These are phyloP conservation scores for Trichoderma semiorbis DNA, from an alignment of 2,329 filamentous ascomycete species.

Conservation along the genomic window DNA sequence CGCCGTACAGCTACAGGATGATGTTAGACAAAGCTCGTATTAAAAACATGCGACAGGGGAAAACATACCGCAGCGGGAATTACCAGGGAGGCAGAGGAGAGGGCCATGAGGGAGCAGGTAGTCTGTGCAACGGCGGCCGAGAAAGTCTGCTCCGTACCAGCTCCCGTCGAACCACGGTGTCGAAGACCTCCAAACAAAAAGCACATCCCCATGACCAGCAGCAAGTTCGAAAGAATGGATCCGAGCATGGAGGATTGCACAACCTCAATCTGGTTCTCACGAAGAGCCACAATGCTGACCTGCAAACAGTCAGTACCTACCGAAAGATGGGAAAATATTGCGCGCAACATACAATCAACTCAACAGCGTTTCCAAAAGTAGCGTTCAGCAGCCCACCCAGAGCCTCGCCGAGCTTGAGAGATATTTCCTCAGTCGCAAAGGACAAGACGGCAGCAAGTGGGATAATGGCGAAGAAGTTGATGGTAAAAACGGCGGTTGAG, in stretches of 20 bases:
- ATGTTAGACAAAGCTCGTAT: conserved; percentile 21
- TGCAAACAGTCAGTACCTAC: conserved; percentile 34
- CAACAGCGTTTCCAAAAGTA: conserved; percentile 76
- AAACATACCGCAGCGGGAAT: conserved; percentile 65
- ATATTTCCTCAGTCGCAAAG: conserved; percentile 76
- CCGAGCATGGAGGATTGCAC: conserved; percentile 98
- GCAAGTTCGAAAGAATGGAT: conserved; percentile 89
- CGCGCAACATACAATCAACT: conserved; percentile 60
- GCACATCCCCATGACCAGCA: conserved; percentile 80
- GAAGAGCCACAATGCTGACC: conserved; percentile 90
- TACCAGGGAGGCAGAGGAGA: conserved; percentile 73
- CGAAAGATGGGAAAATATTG: background rate
- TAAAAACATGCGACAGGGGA: background rate
- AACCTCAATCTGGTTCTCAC: conserved; percentile 82
- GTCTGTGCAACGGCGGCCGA: conserved; percentile 75
- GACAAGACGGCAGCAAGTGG: conserved; percentile 70
- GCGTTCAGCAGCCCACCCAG: conserved; percentile 72
- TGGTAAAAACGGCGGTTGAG: conserved; percentile 65
- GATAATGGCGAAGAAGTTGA: conserved; percentile 80
- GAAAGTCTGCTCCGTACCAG: conserved; percentile 66
- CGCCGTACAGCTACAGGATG: conserved; percentile 57
- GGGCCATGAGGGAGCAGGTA: conserved; percentile 69
- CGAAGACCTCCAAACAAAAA: conserved; percentile 71
- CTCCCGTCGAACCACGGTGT: conserved; percentile 54
- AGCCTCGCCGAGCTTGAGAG: conserved; percentile 67